Conservation (phyloP, 78 protist species). For the Isochrysis galbana region DNA sequence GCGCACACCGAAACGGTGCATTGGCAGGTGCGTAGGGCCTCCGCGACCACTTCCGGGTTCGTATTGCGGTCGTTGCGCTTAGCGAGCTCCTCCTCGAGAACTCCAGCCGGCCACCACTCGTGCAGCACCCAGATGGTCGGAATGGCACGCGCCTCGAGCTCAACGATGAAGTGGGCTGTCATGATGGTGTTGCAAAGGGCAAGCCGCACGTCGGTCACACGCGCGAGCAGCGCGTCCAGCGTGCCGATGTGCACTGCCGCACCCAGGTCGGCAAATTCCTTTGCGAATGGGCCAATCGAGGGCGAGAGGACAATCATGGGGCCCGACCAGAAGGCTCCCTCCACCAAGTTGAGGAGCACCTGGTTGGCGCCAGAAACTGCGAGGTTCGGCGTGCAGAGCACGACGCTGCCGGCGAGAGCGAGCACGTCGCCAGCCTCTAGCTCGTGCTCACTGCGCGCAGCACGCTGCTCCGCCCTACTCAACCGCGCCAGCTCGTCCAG, state of each 20-base stretch:
- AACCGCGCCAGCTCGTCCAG: too few species aligned
- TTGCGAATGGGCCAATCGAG: background rate
- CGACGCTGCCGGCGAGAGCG: background rate
- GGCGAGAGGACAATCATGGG: background rate
- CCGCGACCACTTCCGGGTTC: background rate
- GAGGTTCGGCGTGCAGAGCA: background rate
- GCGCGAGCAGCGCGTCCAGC: background rate
- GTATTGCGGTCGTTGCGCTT: background rate
- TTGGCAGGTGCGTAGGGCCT: background rate
- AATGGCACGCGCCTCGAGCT: background rate
- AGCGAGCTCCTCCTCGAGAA: background rate
- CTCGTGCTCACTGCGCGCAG: too few species aligned
- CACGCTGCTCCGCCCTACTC: too few species aligned
- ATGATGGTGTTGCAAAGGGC: background rate
- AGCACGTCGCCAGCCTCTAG: too few species aligned
- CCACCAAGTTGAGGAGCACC: background rate
- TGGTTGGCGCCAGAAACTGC: background rate
- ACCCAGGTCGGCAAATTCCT: constrained; percentile 6
- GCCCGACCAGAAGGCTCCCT: background rate
- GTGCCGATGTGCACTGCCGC: background rate
- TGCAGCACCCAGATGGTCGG: background rate
- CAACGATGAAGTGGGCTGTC: background rate
- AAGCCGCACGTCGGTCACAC: background rate
- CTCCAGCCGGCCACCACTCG: background rate
- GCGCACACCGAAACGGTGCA: background rate